Evolutionary conservation across 1,284 basidiomycete species (phyloP).

Genomic region (Ganoderma resinaceum): DNA sequence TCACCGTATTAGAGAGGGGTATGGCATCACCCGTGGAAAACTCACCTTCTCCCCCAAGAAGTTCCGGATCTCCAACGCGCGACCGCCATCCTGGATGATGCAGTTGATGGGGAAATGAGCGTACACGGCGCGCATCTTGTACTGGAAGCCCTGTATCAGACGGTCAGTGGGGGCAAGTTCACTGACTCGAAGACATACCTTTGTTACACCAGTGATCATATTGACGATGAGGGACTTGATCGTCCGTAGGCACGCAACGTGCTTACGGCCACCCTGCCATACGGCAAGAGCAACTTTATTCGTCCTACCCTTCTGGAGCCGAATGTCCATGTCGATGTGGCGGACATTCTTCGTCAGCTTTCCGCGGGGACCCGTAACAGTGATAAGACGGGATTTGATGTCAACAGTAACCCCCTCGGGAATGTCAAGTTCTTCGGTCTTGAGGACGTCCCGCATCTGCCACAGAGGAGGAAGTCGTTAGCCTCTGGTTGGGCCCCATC

Average conservation of each 20-base stretch:
- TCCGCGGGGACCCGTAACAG: conserved; percentile 90
- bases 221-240: conserved; percentile 96
- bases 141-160: conserved; percentile 85
- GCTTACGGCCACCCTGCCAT: conserved; percentile 99
- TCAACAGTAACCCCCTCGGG: conserved; percentile 86
- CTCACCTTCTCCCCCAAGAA: conserved; percentile 92
- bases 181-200: conserved; percentile 55
- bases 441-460: conserved; percentile 91
- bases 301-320: conserved; percentile 75
- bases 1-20: conserved; percentile 6
- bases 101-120: conserved; percentile 99
- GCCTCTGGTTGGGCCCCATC: conserved; percentile 36
- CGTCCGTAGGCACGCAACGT: conserved; percentile 97
- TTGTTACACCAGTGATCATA: conserved; percentile 97
- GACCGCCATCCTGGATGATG: conserved; percentile 89
- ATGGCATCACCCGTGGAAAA: neutral
- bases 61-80: conserved; percentile 94
- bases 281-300: conserved; percentile 91
- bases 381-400: conserved; percentile 91
- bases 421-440: conserved; percentile 93
- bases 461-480: conserved; percentile 33
- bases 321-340: conserved; percentile 97
- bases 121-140: conserved; percentile 99
- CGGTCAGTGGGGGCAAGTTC: neutral
- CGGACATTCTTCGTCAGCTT: conserved; percentile 91